A percentile compares a stretch with the other conserved stretches of the same genome.
phyloP scores from a whole-genome alignment of 768 basidiomycete species.

The Calocera viscosa region DNA sequence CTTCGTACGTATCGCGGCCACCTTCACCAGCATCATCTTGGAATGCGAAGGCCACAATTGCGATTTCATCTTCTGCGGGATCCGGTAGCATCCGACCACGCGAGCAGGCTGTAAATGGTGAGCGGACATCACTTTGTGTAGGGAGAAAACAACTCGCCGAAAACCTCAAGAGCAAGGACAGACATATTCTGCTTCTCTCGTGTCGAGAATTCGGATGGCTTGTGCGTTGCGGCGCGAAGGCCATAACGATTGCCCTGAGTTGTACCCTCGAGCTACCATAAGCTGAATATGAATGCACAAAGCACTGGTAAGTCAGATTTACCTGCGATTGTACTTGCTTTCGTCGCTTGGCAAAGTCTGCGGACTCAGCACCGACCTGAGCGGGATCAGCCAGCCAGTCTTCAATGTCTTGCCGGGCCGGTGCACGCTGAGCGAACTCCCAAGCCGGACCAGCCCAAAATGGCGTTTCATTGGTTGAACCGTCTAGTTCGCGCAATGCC shows the following conservation, averaged over 20 bases:
- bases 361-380: neutral
- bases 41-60: constrained; percentile 60
- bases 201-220: constrained; percentile 29
- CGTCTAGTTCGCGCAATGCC: neutral
- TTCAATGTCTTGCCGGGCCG: neutral
- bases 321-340: constrained; percentile 22
- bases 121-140: neutral
- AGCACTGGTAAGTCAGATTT: neutral
- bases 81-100: constrained; percentile 48
- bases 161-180: constrained; percentile 69
- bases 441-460: constrained; percentile 9
- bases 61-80: constrained; percentile 51
- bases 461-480: constrained; percentile 20
- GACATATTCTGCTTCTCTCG: constrained; percentile 66
- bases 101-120: constrained; percentile 42
- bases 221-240: constrained; percentile 44
- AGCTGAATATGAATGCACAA: neutral
- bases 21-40: constrained; percentile 36
- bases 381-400: neutral
- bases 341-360: constrained; percentile 7
- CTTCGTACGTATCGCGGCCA: constrained; percentile 26
- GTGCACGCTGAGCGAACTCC: constrained; percentile 15
- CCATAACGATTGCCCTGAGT: constrained; percentile 67
- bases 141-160: constrained; percentile 43
- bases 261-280: constrained; percentile 49